Percentiles rank a stretch among this genome's conserved stretches.
Evolutionary conservation across 176 grass and related monocot species (phyloP).

Genomic region (Phragmites australis): DNA sequence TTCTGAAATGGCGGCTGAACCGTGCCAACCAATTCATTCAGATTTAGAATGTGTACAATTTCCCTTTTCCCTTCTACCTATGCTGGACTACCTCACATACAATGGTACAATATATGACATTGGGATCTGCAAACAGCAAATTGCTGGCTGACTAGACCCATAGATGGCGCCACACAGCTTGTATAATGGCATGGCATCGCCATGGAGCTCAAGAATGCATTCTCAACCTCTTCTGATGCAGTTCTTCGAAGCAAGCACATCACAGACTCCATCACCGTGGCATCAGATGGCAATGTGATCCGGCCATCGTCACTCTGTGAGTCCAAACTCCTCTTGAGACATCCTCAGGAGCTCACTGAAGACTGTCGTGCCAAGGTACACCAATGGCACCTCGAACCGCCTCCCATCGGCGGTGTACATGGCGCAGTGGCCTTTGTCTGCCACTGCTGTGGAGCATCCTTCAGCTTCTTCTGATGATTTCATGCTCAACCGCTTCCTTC

Average conservation of each 20-base stretch:
- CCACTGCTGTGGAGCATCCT: background rate
- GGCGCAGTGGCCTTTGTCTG: slow-evolving; percentile 43
- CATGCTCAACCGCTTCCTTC: slow-evolving; percentile 9
- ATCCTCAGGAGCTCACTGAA: slow-evolving; percentile 40
- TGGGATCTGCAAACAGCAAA: slow-evolving; percentile 37
- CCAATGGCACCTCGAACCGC: slow-evolving; percentile 55
- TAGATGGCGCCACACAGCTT: background rate
- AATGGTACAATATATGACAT: background rate
- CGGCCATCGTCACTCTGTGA: slow-evolving; percentile 27
- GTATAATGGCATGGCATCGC: slow-evolving; percentile 10
- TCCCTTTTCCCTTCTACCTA: background rate
- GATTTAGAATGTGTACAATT: background rate
- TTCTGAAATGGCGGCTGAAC: no score
- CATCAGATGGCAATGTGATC: slow-evolving; percentile 46
- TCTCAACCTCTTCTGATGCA: slow-evolving; percentile 43
- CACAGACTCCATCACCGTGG: slow-evolving; percentile 29
- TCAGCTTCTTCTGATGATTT: background rate
- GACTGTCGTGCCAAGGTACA: slow-evolving; percentile 34
- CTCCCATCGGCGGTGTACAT: slow-evolving; percentile 45
- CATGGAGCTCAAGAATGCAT: slow-evolving; percentile 42
- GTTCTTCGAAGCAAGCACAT: slow-evolving; percentile 46
- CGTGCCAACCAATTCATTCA: slow-evolving; percentile 10
- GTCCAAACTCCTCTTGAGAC: slow-evolving; percentile 48
- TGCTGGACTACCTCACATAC: slow-evolving; percentile 8
- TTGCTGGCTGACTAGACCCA: background rate